A percentile compares a stretch with the other conserved stretches of the same genome.
Conservation (phyloP, 257 asterid species). For the Eucommia ulmoides region DNA sequence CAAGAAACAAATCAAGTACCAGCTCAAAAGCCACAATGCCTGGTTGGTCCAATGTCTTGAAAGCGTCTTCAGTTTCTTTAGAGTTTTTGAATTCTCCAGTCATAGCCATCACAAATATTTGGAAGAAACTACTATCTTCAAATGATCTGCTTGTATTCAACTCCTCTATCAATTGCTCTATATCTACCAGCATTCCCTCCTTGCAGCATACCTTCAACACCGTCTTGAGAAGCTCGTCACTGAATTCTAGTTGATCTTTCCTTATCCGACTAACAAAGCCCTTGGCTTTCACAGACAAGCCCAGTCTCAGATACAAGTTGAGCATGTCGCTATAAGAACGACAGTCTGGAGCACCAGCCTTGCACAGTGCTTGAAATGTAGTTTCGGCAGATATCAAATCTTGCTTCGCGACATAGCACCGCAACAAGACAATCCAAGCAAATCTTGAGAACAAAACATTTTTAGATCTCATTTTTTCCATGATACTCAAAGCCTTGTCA, state of each 20-base stretch:
- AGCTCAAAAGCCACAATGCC: slow-evolving; percentile 42
- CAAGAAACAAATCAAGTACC: slow-evolving; percentile 44
- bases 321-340: slow-evolving; percentile 52
- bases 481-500: slow-evolving; percentile 57
- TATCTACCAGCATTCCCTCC: slow-evolving; percentile 66
- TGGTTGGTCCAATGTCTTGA: slow-evolving; percentile 25
- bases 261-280: slow-evolving; percentile 43
- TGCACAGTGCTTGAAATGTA: slow-evolving; percentile 50
- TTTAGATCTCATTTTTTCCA: slow-evolving; percentile 60
- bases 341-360: slow-evolving; percentile 52
- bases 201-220: slow-evolving; percentile 58
- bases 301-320: slow-evolving; percentile 43
- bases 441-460: slow-evolving; percentile 50
- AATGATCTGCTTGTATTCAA: slow-evolving; percentile 23
- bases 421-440: slow-evolving; percentile 46
- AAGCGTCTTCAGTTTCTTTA: slow-evolving; percentile 20
- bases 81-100: slow-evolving; percentile 22
- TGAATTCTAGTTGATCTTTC: slow-evolving; percentile 48
- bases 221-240: slow-evolving; percentile 56
- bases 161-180: slow-evolving; percentile 40
- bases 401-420: slow-evolving; percentile 46
- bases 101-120: slow-evolving; percentile 30
- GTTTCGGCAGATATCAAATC: slow-evolving; percentile 71
- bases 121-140: slow-evolving; percentile 27
- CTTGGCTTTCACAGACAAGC: slow-evolving; percentile 60